Evolutionary conservation across 192 early-diverging fungal genomes (phyloP).

Genomic region (Ramicandelaber brevisporus): DNA sequence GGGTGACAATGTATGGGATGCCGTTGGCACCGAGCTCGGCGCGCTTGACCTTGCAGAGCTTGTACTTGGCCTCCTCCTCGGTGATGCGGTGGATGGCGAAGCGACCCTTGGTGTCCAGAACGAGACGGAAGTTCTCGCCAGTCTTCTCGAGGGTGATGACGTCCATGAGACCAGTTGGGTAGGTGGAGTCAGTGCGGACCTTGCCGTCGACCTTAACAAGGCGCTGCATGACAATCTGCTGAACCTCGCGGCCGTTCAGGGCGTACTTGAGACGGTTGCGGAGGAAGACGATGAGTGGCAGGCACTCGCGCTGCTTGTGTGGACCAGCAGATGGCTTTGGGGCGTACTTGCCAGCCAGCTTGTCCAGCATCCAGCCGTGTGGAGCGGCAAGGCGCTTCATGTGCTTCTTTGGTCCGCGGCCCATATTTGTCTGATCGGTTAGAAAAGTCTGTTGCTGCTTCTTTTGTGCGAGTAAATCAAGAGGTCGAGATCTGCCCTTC

Average conservation of each 20-base stretch:
- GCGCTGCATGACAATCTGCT: slow-evolving; percentile 91
- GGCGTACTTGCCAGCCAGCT: slow-evolving; percentile 88
- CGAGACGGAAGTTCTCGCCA: slow-evolving; percentile 97
- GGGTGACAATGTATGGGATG: slow-evolving; percentile 89
- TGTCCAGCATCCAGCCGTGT: slow-evolving; percentile 99
- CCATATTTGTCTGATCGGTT: no score
- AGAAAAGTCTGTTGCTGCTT: no score
- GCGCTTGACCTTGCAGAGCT: slow-evolving; percentile 95
- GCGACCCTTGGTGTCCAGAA: slow-evolving; percentile 98
- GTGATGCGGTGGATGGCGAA: slow-evolving; percentile 99
- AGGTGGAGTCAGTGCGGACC: slow-evolving; percentile 89
- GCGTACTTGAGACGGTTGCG: slow-evolving; percentile 99
- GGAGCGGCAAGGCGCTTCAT: slow-evolving; percentile 97
- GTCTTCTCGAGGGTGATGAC: slow-evolving; percentile 39
- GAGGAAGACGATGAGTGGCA: slow-evolving; percentile 93
- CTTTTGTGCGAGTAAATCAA: no score
- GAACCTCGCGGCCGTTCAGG: slow-evolving; percentile 88
- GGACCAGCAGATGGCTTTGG: slow-evolving; percentile 93
- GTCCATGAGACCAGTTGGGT: slow-evolving; percentile 92
- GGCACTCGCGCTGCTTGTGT: slow-evolving; percentile 98
- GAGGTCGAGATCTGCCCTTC: no score
- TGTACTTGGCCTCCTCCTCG: slow-evolving; percentile 97
- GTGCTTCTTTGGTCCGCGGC: slow-evolving; percentile 98
- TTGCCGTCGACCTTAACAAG: slow-evolving; percentile 98
- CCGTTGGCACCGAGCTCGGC: slow-evolving; percentile 85